Percentiles rank a stretch among this genome's conserved stretches.
Evolutionary conservation across 2,329 filamentous ascomycete species (phyloP).

Genomic region (Neonectria sp.): DNA sequence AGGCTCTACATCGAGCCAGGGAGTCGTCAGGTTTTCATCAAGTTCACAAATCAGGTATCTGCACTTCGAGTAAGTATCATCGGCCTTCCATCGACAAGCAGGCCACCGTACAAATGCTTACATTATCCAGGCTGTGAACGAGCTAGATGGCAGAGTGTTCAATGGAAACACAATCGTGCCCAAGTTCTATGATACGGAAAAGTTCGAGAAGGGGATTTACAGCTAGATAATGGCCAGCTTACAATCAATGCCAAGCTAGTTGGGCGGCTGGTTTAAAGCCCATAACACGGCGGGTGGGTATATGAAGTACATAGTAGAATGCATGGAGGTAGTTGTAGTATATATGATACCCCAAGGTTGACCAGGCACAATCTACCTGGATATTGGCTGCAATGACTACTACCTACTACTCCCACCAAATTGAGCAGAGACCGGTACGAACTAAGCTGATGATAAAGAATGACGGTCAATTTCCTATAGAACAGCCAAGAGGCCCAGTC

Average conservation of each 20-base stretch:
- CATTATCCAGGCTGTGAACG: conserved; percentile 81
- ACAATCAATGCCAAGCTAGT: neutral
- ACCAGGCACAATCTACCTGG: neutral
- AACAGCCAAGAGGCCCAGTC: neutral
- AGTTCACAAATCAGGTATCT: conserved; percentile 89
- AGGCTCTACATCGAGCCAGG: conserved; percentile 81
- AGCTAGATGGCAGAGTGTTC: conserved; percentile 88
- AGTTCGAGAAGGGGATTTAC: conserved; percentile 81
- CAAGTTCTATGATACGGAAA: conserved; percentile 85
- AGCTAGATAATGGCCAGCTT: conserved; percentile 13
- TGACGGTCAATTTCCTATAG: neutral
- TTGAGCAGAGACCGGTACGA: neutral
- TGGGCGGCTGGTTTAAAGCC: neutral
- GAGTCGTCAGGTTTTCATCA: conserved; percentile 85
- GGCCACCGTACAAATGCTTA: neutral
- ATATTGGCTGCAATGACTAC: neutral
- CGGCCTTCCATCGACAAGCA: neutral
- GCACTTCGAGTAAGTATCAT: conserved; percentile 79
- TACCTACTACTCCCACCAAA: no score
- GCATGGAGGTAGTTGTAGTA: neutral
- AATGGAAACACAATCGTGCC: conserved; percentile 89
- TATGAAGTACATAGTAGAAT: neutral
- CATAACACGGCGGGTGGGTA: neutral
- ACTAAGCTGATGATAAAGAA: neutral
- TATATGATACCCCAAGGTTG: neutral